Evolutionary conservation across 2,329 filamentous ascomycete genomes (phyloP).

Genomic region (Spiromastix sp.): DNA sequence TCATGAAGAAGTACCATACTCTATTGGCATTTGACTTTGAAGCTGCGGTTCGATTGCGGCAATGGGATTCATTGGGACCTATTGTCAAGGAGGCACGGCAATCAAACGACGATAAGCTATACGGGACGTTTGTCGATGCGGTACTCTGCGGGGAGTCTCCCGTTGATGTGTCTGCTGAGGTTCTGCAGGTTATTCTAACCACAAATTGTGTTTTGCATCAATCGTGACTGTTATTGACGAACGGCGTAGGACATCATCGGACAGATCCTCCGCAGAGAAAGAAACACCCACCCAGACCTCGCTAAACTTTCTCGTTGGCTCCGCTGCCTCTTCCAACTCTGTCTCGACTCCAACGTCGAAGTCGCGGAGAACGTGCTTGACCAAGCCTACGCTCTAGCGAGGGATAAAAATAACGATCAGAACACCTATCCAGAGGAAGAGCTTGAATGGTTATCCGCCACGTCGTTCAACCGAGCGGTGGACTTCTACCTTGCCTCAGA

Average conservation of each 20-base stretch:
- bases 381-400: conserved; percentile 20
- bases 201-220: background rate
- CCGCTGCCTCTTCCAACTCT: conserved; percentile 62
- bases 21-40: conserved; percentile 73
- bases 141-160: conserved; percentile 47
- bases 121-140: conserved; percentile 57
- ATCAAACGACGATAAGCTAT: conserved; percentile 33
- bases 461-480: conserved; percentile 45
- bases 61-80: conserved; percentile 54
- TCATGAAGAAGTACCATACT: conserved; percentile 52
- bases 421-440: conserved; percentile 42
- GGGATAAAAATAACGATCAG: conserved; percentile 8
- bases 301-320: conserved; percentile 66
- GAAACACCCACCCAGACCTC: conserved; percentile 38
- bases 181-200: conserved; percentile 30
- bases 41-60: conserved; percentile 54
- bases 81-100: conserved; percentile 42
- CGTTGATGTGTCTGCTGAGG: conserved; percentile 9
- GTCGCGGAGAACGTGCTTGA: conserved; percentile 26
- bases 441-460: conserved; percentile 47
- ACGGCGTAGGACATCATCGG: conserved; percentile 60
- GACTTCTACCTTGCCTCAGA: conserved; percentile 36
- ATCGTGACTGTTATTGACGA: background rate
- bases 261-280: conserved; percentile 42
- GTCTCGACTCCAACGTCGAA: conserved; percentile 38